phyloP scores from a whole-genome alignment of 2,329 filamentous ascomycete species.

The Aureobasidium sp. region DNA sequence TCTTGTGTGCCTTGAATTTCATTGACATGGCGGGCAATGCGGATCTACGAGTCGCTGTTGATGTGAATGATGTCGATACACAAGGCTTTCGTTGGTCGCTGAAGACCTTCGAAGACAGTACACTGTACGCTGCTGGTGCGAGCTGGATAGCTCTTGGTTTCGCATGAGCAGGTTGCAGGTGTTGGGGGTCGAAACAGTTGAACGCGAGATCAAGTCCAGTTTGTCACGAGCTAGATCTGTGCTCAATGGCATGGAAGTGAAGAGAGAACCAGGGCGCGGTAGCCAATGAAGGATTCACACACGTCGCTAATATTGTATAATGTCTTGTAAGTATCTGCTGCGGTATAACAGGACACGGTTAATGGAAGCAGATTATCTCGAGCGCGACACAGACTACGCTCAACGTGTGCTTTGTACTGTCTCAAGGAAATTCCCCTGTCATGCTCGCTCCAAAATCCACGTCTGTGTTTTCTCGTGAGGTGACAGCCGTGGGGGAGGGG shows the following conservation, averaged over 20 bases:
- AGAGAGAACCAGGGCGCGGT: background rate
- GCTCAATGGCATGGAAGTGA: background rate
- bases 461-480: background rate
- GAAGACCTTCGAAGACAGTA: conserved; percentile 21
- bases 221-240: background rate
- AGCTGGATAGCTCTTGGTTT: conserved; percentile 24
- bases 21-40: conserved; percentile 26
- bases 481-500: conserved; percentile 7
- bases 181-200: background rate
- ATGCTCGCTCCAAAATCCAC: background rate
- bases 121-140: conserved; percentile 24
- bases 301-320: background rate
- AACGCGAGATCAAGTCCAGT: background rate
- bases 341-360: background rate
- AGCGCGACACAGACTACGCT: background rate
- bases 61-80: conserved; percentile 20
- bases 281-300: background rate
- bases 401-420: background rate
- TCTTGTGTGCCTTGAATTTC: conserved; percentile 25
- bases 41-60: conserved; percentile 23
- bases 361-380: background rate
- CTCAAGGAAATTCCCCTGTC: background rate
- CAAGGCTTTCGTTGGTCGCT: conserved; percentile 26
- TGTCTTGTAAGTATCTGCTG: background rate
- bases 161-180: conserved; percentile 3